Base-by-base conservation (phyloP, 2,329 filamentous ascomycete species). In the Aureobasidium sp. region DNA sequence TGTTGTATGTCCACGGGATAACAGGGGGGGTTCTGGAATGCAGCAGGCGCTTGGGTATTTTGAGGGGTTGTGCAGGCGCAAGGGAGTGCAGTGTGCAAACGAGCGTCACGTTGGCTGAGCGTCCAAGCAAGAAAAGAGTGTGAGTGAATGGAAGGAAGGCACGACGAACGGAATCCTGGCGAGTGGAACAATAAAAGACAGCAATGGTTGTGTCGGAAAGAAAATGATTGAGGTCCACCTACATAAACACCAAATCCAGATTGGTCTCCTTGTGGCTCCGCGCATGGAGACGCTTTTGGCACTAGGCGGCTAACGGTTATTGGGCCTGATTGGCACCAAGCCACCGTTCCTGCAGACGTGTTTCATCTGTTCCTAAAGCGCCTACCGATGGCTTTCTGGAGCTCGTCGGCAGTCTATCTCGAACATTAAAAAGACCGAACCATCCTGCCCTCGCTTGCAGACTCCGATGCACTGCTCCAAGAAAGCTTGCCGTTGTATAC, bases 11-110 rank as follows among this genome's bases (percentile, higher is more conserved):
- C 27, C 53, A 57, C 15, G 53, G 51, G 27, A 27, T 21, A 43
- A 31, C 53, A 46, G 53, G 40, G 53, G 40, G 51, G 53, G 40
- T 57, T 57, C 53, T 37, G 53, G 53, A 57, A 57, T 57, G 53
- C 29, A 46, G 29, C 53, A 57, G 17, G 53, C 27, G 29, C 40
- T 53, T 25, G 49, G 6, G n/a, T 40, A 23, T 19, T 37, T 51
- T 21, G 13, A 7, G 19, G 25, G 19, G 42, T 45, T 35, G 33
- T 37, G 37, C n/a, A 38, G 17, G 25, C 27, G 27, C 27, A 29
- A 9, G 27, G 27, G 9, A 4, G 27, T 5, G 27, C 27, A 29
- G 27, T 4, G 27, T 29, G 13, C 15, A 46, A 55, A 40, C n/a
- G 37, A 55, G 37, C 37, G 50, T 53, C 35, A 42, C 35, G 23